Evolutionary conservation across 1,284 basidiomycete genomes (phyloP).

Genomic region (Jaminaea rosea): DNA sequence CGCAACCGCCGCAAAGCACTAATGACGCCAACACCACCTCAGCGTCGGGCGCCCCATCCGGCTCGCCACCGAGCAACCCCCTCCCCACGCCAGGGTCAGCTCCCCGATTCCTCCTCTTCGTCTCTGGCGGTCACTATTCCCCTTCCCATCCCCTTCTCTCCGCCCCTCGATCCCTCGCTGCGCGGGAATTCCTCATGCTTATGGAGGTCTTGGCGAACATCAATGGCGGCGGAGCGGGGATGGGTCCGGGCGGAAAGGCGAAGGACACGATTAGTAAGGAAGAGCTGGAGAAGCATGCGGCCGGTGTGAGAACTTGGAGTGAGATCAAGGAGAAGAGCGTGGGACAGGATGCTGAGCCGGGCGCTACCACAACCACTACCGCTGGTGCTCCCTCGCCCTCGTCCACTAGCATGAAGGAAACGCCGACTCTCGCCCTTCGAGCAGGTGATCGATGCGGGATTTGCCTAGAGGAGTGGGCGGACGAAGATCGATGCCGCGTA

Average conservation of each 20-base stretch:
- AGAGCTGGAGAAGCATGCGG: not conserved
- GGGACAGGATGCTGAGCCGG: not conserved
- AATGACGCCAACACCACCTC: conserved; percentile 7
- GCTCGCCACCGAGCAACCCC: not conserved
- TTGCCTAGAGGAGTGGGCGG: not conserved
- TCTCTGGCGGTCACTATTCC: conserved; percentile 39
- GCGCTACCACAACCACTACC: not conserved
- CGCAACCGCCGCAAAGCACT: not conserved
- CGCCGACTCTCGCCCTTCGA: not conserved
- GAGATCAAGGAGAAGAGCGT: not conserved
- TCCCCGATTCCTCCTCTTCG: conserved; percentile 41
- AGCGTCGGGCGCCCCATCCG: not conserved
- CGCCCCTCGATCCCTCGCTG: conserved; percentile 27
- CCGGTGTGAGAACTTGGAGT: not conserved
- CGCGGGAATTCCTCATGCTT: conserved; percentile 41
- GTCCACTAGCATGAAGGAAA: no score
- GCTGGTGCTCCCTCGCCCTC: no score
- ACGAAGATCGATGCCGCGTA: not conserved
- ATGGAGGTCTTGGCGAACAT: conserved; percentile 21
- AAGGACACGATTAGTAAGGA: not conserved
- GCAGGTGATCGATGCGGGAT: not conserved
- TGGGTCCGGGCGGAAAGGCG: not conserved
- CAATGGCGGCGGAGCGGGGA: not conserved
- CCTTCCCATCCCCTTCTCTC: conserved; percentile 37
- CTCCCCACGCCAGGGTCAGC: conserved; percentile 3